Conservation (phyloP, 495 filamentous ascomycete species). For the Penicillium samsonianum region DNA sequence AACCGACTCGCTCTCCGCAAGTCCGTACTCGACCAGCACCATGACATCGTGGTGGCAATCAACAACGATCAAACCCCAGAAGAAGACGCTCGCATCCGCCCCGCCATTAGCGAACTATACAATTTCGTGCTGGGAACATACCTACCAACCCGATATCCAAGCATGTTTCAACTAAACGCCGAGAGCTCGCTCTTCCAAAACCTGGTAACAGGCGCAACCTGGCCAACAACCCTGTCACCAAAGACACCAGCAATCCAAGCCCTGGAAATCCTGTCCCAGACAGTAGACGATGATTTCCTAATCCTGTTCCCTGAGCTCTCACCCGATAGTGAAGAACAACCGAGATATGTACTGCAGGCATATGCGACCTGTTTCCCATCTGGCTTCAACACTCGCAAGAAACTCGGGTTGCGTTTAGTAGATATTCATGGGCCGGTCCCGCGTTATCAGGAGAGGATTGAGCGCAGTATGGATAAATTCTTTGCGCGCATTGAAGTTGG, state of each 20-base stretch:
- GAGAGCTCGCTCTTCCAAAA: conserved; percentile 41
- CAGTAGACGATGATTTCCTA: conserved; percentile 60
- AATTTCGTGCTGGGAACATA: conserved; percentile 61
- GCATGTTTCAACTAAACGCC: conserved; percentile 52
- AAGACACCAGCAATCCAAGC: conserved; percentile 23
- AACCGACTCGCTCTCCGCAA: conserved; percentile 56
- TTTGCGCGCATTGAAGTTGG: conserved; percentile 55
- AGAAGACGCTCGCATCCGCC: conserved; percentile 38
- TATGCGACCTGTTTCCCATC: conserved; percentile 72
- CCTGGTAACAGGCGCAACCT: conserved; percentile 42
- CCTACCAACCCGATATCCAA: conserved; percentile 66
- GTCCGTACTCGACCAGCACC: conserved; percentile 49
- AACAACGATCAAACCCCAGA: conserved; percentile 28
- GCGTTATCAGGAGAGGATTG: conserved; percentile 67
- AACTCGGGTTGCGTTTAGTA: conserved; percentile 61
- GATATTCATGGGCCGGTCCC: conserved; percentile 73
- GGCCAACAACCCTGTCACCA: conserved; percentile 38
- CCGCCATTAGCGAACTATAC: conserved; percentile 66
- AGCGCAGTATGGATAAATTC: conserved; percentile 75
- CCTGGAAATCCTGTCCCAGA: conserved; percentile 23
- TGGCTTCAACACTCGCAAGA: conserved; percentile 66
- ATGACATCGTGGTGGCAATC: conserved; percentile 42
- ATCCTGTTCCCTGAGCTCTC: conserved; percentile 59
- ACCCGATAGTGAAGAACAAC: conserved; percentile 5
- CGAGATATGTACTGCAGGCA: conserved; percentile 61